phyloP scores from a whole-genome alignment of 73 alveolate species.

The Strombidium stylifer region DNA sequence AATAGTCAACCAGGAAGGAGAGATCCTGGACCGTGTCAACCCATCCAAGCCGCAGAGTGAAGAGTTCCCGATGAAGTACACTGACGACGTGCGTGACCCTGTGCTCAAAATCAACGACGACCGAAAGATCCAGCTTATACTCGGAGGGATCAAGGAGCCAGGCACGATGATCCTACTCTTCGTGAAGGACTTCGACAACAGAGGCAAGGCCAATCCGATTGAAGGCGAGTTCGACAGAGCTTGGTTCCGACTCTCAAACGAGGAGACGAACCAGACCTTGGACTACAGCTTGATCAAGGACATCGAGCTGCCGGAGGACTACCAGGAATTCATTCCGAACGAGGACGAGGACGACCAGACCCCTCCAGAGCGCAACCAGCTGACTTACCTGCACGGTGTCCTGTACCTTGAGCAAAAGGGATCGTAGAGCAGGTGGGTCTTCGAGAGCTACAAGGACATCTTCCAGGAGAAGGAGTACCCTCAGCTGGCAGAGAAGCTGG shows the following conservation, averaged over 20 bases:
- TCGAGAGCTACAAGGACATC: slow-evolving; percentile 20
- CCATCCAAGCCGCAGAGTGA: background rate
- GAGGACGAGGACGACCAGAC: slow-evolving; percentile 14
- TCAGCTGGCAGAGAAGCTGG: slow-evolving; percentile 11
- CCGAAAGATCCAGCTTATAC: slow-evolving; percentile 6
- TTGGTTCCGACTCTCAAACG: slow-evolving; percentile 25
- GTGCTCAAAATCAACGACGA: slow-evolving; percentile 22
- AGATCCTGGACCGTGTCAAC: slow-evolving; percentile 5
- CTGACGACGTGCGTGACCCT: slow-evolving; percentile 26
- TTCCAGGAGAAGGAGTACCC: slow-evolving; percentile 16
- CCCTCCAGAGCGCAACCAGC: background rate
- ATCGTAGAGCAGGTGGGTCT: slow-evolving; percentile 24
- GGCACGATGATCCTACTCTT: slow-evolving; percentile 28
- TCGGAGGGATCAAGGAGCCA: slow-evolving; percentile 6
- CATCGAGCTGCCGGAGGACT: slow-evolving; percentile 31
- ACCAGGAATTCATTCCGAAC: slow-evolving; percentile 12
- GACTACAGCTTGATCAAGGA: slow-evolving; percentile 20
- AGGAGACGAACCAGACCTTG: slow-evolving; percentile 26
- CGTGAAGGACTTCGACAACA: slow-evolving; percentile 7
- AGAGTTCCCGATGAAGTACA: slow-evolving; percentile 9
- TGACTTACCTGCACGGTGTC: slow-evolving; percentile 25
- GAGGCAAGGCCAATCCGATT: slow-evolving; percentile 14
- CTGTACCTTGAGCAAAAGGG: slow-evolving; percentile 1
- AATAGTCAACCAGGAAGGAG: slow-evolving; percentile 8
- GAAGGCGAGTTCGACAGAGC: slow-evolving; percentile 45